These are phyloP conservation scores for Capillidium heterosporum DNA, from an alignment of 371 early-diverging fungal species.

Conservation along the genomic window DNA sequence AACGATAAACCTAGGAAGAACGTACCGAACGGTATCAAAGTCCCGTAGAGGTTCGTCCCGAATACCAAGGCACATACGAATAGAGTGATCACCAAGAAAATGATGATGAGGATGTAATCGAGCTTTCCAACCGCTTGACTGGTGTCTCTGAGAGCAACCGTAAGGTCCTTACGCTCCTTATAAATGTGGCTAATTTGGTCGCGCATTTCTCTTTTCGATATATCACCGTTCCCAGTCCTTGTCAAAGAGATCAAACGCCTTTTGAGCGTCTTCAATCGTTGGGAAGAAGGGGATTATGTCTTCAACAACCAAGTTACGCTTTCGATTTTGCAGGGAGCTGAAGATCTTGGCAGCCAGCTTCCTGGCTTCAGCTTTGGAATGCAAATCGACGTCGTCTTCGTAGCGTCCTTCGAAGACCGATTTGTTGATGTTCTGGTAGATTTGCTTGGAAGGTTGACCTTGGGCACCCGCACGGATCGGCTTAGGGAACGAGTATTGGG, in stretches of 20 bases:
- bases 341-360: slow-evolving; percentile 6
- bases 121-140: slow-evolving; percentile 50
- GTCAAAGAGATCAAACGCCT: slow-evolving; percentile 49
- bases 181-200: slow-evolving; percentile 36
- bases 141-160: slow-evolving; percentile 33
- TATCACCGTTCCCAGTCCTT: slow-evolving; percentile 47
- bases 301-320: slow-evolving; percentile 15
- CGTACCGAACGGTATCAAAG: slow-evolving; percentile 18
- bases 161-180: slow-evolving; percentile 40
- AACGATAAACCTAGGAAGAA: slow-evolving; percentile 37
- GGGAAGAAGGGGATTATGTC: slow-evolving; percentile 35
- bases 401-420: neutral
- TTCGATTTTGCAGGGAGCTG: neutral
- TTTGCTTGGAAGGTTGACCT: neutral
- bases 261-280: slow-evolving; percentile 26
- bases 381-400: slow-evolving; percentile 4
- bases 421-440: neutral
- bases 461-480: neutral
- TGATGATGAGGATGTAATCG: slow-evolving; percentile 28
- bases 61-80: slow-evolving; percentile 1
- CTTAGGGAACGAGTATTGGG: neutral
- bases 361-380: slow-evolving; percentile 6
- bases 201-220: slow-evolving; percentile 40
- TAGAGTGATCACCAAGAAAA: slow-evolving; percentile 9
- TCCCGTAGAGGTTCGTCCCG: neutral